Evolutionary conservation across 2,329 filamentous ascomycete species (phyloP).

Genomic region (Microdochium paspali): DNA sequence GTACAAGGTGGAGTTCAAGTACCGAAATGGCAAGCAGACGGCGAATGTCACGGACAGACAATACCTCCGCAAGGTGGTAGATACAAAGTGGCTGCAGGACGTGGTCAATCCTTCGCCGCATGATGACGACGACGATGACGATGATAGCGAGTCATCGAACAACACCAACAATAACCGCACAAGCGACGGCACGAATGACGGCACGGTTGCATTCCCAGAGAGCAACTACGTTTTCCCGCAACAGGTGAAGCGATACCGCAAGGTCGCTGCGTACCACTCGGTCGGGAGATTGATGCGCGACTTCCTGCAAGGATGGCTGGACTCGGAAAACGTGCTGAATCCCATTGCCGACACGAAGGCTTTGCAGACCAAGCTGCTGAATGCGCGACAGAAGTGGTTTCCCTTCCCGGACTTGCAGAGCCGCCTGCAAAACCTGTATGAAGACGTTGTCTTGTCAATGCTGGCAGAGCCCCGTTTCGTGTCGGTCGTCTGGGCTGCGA

Average conservation of each 20-base stretch:
- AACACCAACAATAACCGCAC: constrained; percentile 1
- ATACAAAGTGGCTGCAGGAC: constrained; percentile 20
- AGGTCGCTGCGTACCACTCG: constrained; percentile 23
- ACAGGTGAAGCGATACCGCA: constrained; percentile 18
- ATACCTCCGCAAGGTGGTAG: constrained; percentile 19
- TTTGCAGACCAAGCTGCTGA: constrained; percentile 31
- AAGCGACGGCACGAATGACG: constrained; percentile 26
- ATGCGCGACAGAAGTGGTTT: constrained; percentile 22
- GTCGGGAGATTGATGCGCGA: constrained; percentile 21
- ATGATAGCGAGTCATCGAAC: not conserved
- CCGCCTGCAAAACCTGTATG: constrained; percentile 21
- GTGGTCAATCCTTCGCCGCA: constrained; percentile 1
- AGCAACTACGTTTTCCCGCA: constrained; percentile 20
- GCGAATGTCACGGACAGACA: constrained; percentile 13
- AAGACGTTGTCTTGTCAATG: constrained; percentile 26
- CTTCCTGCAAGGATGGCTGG: constrained; percentile 22
- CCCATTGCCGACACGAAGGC: constrained; percentile 21
- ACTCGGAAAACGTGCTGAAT: constrained; percentile 12
- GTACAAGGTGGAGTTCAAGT: constrained; percentile 24
- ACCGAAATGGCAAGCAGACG: constrained; percentile 18
- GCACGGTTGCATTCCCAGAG: constrained; percentile 19
- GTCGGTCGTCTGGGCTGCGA: constrained; percentile 23
- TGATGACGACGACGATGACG: not conserved
- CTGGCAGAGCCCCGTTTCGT: constrained; percentile 25
- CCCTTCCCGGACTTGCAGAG: constrained; percentile 15